Base-by-base conservation (phyloP, 73 alveolate species). In the Effrenium voratum region DNA sequence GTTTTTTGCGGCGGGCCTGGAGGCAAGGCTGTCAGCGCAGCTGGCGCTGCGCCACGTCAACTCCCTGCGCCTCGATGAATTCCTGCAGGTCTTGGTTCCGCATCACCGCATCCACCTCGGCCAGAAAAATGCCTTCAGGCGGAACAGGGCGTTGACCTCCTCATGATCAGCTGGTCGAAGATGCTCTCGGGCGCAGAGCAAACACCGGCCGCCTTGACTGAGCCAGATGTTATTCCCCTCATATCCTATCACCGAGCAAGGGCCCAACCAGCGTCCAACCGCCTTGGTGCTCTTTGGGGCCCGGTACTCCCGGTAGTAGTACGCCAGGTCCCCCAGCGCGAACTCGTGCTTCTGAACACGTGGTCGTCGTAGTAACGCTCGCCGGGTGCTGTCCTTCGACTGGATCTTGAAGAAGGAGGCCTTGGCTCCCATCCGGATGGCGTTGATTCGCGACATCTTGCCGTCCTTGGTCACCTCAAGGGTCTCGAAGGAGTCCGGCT, bases 181-280 rank as follows among this genome's bases (percentile, higher is more conserved):
- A 26, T 83, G 93, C 22, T 83, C 93, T 19, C 57, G 93, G 13
- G 93, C 93, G 0, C 76, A 60, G 2, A 83, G 55, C 22, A 83
- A 19, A 19, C 93, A 49, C 2, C 93, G 44, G 0, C 93, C 93
- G 43, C 93, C 93, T 2, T 77, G 10, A 0, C 77, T 50, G 13
- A 83, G 34, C 93, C 93, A 83, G 76, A 3, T 40, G 81, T 84
- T 84, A 22, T 59, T 52, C 1, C 93, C 80, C 30, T 57, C 93
- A 0, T 16, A 2, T 0, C 93, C 93, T 0, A 84, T 84, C 76
- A 84, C 43, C 4, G 80, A 38, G 16, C 63, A 70, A 15, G 93
- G 93, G 0, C 93, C 93, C 32, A 84, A 15, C 93, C 93, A 84
- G 5, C 47, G 2, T 5, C 22, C 63, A 45, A 44, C 22, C 5